These are phyloP conservation scores for Entelexis paramagnoliae DNA, from an alignment of 1,139 yeast species.

Conservation along the genomic window DNA sequence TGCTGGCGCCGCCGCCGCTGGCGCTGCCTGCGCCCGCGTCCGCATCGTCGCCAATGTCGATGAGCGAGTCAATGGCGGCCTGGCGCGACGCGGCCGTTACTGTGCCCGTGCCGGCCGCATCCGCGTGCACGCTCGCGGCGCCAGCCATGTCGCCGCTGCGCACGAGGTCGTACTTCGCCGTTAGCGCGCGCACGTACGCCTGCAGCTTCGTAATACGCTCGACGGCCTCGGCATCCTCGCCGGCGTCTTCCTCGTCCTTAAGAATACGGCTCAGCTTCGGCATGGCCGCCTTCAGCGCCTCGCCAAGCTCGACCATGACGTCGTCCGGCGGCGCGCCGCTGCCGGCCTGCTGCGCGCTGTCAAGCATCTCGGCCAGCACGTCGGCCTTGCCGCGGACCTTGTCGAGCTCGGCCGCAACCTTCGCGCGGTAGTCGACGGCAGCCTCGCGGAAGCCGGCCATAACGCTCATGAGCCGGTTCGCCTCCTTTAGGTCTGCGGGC, in stretches of 20 bases:
- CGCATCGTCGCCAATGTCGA: slow-evolving; percentile 78
- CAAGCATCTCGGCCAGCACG: slow-evolving; percentile 78
- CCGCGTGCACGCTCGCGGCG: slow-evolving; percentile 37
- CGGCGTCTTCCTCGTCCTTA: slow-evolving; percentile 50
- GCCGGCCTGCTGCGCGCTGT: slow-evolving; percentile 36
- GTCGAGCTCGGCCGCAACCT: slow-evolving; percentile 74
- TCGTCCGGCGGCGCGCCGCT: slow-evolving; percentile 41
- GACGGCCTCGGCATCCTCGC: slow-evolving; percentile 52
- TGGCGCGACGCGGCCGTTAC: slow-evolving; percentile 21
- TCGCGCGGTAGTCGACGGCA: slow-evolving; percentile 78
- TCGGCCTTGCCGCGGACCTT: slow-evolving; percentile 83
- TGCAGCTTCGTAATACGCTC: slow-evolving; percentile 57
- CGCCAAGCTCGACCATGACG: slow-evolving; percentile 67
- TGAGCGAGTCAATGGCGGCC: slow-evolving; percentile 41
- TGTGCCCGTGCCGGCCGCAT: slow-evolving; percentile 3
- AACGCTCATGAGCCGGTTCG: slow-evolving; percentile 89
- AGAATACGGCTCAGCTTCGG: slow-evolving; percentile 81
- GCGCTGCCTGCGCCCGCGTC: too few relatives aligned
- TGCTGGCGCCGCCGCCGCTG: too few relatives aligned
- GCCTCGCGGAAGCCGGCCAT: slow-evolving; percentile 78
- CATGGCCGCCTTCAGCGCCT: slow-evolving; percentile 70
- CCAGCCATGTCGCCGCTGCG: slow-evolving; percentile 53
- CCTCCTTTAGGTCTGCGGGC: slow-evolving; percentile 92
- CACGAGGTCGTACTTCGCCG: slow-evolving; percentile 57
- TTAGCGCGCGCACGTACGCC: slow-evolving; percentile 62